Evolutionary conservation across 805 yeast species (phyloP), one percentile per base, ranked within the genome.

Genomic region (Clavispora phyllophila): DNA sequence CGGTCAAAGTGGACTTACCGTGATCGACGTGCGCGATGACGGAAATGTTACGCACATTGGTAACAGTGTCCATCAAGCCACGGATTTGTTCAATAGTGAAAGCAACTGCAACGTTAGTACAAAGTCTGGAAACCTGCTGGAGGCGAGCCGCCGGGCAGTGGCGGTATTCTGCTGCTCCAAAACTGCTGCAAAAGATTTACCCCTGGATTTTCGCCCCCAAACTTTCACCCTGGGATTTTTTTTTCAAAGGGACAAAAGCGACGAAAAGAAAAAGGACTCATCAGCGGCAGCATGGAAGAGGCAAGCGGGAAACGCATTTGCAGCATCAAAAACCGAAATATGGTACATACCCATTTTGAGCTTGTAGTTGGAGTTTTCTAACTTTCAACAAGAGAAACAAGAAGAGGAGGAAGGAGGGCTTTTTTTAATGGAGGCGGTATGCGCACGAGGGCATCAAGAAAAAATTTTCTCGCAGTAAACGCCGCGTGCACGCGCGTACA

Each of bases 11-110:
- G 60, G 97, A 90, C 77, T 91, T 91, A 80, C 99, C 99, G 82
- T 93, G 99, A 83, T 91, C 99, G 86, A 91, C 98, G 82, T 91
- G 99, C 68, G 99, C 99, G 84, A 93, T 93, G 76, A 91, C 99
- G 76, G 98, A 91, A 95, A 91, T 93, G 95, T 93, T 93, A 82
- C 99, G 96, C 70, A 93, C 97, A 73, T 91, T 91, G 76, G 97
- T 85, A 81, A 90, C 96, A 78, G 84, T 85, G 95, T 93, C 98
- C 99, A 91, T 91, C 77, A 91, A 84, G 70, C 76, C 89, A 80
- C 99, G 95, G 84, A 93, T 91, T 80, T 93, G 97, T 65, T 70
- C 76, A 66, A 70, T 69, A 63, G 76, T 70, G 68, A 70, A 70
- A 65, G 75, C 75, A 68, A 70, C 76, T 69, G 52, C 12, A 44